Evolutionary conservation across 495 filamentous ascomycete genomes (phyloP).

Genomic region (Podospora conica): DNA sequence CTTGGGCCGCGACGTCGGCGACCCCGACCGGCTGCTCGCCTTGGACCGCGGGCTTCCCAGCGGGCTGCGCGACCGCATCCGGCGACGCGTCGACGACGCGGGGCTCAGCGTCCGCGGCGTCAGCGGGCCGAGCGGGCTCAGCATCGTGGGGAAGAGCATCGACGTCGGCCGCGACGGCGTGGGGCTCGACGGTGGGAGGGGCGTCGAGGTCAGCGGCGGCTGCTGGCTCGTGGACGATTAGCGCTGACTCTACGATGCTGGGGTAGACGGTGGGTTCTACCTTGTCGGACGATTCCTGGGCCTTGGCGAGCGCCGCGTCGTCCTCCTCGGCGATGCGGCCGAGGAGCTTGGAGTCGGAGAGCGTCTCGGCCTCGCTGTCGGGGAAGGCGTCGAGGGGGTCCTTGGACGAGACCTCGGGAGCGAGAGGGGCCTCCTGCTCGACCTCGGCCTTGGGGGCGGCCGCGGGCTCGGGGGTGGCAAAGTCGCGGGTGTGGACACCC

Average conservation of each 20-base stretch:
- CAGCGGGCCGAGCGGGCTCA: slow-evolving; percentile 26
- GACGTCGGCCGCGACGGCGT: slow-evolving; percentile 1
- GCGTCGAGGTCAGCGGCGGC: slow-evolving; percentile 1
- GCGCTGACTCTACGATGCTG: not conserved
- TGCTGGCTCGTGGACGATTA: slow-evolving; percentile 9
- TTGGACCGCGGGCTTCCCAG: slow-evolving; percentile 17
- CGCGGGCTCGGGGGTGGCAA: not conserved
- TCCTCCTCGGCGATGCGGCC: slow-evolving; percentile 9
- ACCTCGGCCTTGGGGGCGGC: not conserved
- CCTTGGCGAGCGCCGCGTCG: not conserved
- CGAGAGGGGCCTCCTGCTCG: slow-evolving; percentile 10
- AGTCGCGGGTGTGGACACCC: slow-evolving; percentile 13
- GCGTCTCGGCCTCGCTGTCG: slow-evolving; percentile 12
- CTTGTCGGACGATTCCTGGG: slow-evolving; percentile 15
- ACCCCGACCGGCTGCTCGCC: slow-evolving; percentile 2
- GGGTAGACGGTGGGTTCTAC: slow-evolving; percentile 15
- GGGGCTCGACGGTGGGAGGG: slow-evolving; percentile 8
- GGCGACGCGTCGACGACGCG: slow-evolving; percentile 11
- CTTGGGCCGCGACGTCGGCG: slow-evolving; percentile 7
- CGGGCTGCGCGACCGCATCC: slow-evolving; percentile 15
- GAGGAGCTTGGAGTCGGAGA: slow-evolving; percentile 7
- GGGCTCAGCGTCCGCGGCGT: slow-evolving; percentile 22
- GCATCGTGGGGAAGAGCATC: slow-evolving; percentile 15
- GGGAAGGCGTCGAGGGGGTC: slow-evolving; percentile 11
- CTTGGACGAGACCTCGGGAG: slow-evolving; percentile 11